These are phyloP conservation scores for Ascoidea asiatica DNA, from an alignment of 805 yeast species.

Conservation along the genomic window DNA sequence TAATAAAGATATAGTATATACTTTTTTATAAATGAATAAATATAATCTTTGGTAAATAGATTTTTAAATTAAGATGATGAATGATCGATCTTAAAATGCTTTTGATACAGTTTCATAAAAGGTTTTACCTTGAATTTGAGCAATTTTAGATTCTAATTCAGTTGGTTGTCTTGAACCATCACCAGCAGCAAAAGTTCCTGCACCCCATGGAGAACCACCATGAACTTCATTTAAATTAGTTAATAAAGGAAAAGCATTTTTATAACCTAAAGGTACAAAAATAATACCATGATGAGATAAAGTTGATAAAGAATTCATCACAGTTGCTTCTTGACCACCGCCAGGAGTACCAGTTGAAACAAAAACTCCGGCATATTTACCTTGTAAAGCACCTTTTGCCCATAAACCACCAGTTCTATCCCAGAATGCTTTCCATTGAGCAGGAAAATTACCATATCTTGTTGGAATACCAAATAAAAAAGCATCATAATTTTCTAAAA, in stretches of 20 bases:
- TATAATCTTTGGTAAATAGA: no score
- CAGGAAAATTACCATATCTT: slow-evolving; percentile 53
- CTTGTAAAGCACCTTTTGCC: slow-evolving; percentile 48
- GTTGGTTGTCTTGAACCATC: slow-evolving; percentile 54
- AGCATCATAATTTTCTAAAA: slow-evolving; percentile 44
- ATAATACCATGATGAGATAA: slow-evolving; percentile 57
- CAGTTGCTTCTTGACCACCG: slow-evolving; percentile 58
- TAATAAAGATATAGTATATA: no score
- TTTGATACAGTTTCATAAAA: slow-evolving; percentile 34
- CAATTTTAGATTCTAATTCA: slow-evolving; percentile 40
- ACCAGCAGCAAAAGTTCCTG: slow-evolving; percentile 50
- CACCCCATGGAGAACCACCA: slow-evolving; percentile 65
- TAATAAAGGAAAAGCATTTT: slow-evolving; percentile 29
- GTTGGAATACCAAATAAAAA: slow-evolving; percentile 58
- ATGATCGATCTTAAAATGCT: no score
- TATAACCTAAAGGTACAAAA: slow-evolving; percentile 55
- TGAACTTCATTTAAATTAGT: slow-evolving; percentile 41
- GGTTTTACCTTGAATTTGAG: slow-evolving; percentile 41
- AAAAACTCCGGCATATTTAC: slow-evolving; percentile 51
- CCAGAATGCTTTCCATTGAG: slow-evolving; percentile 50
- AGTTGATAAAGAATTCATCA: slow-evolving; percentile 37
- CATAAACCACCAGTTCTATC: slow-evolving; percentile 57
- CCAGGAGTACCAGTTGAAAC: slow-evolving; percentile 49
- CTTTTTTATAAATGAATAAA: no score
- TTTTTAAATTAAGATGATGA: no score